Percentiles rank a stretch among this genome's conserved stretches.
Evolutionary conservation across 2,329 filamentous ascomycete genomes (phyloP).

Genomic region (Verticillium alfalfae): DNA sequence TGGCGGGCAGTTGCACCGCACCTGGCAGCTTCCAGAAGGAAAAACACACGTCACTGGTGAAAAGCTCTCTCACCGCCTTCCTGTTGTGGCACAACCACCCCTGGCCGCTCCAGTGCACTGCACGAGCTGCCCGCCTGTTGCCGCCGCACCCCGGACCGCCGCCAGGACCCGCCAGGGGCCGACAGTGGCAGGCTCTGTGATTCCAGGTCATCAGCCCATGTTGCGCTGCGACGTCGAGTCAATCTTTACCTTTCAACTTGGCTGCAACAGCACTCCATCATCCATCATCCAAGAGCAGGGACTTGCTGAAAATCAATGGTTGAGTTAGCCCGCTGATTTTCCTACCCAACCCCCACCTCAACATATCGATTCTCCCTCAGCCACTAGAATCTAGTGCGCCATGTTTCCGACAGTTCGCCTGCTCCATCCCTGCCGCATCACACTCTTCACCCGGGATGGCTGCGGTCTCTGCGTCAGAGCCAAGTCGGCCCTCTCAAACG

Average conservation of each 20-base stretch:
- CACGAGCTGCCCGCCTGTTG: background rate
- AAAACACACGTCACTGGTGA: background rate
- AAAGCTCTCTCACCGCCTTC: background rate
- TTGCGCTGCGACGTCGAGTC: background rate
- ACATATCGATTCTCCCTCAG: background rate
- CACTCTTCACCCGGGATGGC: constrained; percentile 67
- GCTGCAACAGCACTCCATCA: background rate
- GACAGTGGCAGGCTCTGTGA: background rate
- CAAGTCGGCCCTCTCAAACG: constrained; percentile 60
- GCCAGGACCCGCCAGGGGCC: background rate
- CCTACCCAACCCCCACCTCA: background rate
- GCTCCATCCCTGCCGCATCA: constrained; percentile 57
- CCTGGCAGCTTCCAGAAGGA: background rate
- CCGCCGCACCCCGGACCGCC: background rate
- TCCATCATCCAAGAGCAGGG: no score
- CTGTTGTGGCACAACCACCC: background rate
- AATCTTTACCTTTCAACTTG: background rate
- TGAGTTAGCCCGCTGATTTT: no score
- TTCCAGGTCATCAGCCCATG: background rate
- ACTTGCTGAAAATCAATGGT: no score
- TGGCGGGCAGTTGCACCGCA: background rate
- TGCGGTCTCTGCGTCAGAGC: constrained; percentile 68
- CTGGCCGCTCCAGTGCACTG: no score
- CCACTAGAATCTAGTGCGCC: constrained; percentile 2
- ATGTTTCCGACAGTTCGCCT: constrained; percentile 50